Evolutionary conservation across 1,284 basidiomycete species (phyloP).

Genomic region (Albatrellus sp.): DNA sequence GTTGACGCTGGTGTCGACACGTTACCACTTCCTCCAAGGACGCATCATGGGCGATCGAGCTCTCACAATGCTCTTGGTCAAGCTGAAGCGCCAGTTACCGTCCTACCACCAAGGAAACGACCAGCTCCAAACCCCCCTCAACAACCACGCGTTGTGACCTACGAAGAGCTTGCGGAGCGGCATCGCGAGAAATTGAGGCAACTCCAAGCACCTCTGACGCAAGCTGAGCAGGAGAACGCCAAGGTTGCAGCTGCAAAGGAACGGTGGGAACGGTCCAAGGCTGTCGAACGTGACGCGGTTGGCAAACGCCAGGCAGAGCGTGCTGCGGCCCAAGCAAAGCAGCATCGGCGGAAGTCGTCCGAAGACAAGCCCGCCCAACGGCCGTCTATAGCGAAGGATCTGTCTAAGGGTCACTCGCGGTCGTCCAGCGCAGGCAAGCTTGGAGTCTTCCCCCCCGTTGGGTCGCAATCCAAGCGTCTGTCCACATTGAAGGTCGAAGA

Average conservation of each 20-base stretch:
- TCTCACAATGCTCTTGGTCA: conserved; percentile 13
- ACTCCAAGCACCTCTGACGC: conserved; percentile 63
- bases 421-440: conserved; percentile 50
- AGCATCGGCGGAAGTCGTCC: conserved; percentile 30
- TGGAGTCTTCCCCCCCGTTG: conserved; percentile 21
- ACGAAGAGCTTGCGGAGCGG: conserved; percentile 71
- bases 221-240: conserved; percentile 58
- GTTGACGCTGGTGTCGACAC: neutral
- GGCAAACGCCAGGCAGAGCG: conserved; percentile 58
- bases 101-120: conserved; percentile 49
- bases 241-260: conserved; percentile 54
- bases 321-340: conserved; percentile 35
- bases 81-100: conserved; percentile 24
- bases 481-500: conserved; percentile 73
- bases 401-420: conserved; percentile 27
- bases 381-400: conserved; percentile 11
- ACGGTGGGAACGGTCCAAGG: conserved; percentile 67
- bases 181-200: conserved; percentile 69
- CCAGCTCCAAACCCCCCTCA: conserved; percentile 17
- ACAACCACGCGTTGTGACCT: conserved; percentile 46
- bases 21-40: conserved; percentile 11
- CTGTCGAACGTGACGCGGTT: conserved; percentile 57
- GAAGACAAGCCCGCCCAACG: conserved; percentile 22
- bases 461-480: conserved; percentile 41
- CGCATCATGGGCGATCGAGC: conserved; percentile 22